Percentiles rank a stretch among this genome's conserved stretches.
phyloP scores from a whole-genome alignment of 495 filamentous ascomycete species.

The Penicillium antarcticum region DNA sequence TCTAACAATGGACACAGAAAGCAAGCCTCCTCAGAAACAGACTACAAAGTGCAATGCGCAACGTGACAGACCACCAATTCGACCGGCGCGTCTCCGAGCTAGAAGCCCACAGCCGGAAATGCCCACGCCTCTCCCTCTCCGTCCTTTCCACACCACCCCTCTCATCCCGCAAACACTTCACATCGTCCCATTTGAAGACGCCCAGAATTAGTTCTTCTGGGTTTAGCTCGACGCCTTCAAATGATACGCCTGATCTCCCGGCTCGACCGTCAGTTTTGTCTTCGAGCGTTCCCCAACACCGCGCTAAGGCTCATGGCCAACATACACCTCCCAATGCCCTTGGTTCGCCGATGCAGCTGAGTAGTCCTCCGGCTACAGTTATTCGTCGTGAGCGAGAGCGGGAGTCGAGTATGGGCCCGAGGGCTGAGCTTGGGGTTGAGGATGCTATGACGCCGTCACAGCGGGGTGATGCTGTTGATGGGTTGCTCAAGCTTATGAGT shows the following conservation, averaged over 20 bases:
- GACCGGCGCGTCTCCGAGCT: conserved; percentile 45
- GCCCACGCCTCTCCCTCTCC: conserved; percentile 30
- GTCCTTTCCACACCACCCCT: conserved; percentile 15
- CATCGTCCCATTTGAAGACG: conserved; percentile 21
- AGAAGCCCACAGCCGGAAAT: conserved; percentile 44
- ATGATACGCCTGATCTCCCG: conserved; percentile 23
- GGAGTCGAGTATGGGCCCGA: conserved; percentile 7
- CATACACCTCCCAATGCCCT: conserved; percentile 17
- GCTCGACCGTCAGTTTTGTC: conserved; percentile 9
- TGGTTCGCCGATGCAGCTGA: conserved; percentile 37
- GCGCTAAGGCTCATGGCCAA: conserved; percentile 25
- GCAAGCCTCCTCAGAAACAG: conserved; percentile 40
- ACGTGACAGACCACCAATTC: conserved; percentile 38
- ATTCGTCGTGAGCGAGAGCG: conserved; percentile 12
- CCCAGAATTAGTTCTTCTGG: conserved; percentile 20
- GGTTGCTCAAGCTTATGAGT: conserved; percentile 40
- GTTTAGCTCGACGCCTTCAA: conserved; percentile 17
- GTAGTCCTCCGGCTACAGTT: conserved; percentile 34
- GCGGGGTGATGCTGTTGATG: conserved; percentile 40
- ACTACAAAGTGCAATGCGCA: conserved; percentile 45
- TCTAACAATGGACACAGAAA: conserved; percentile 31
- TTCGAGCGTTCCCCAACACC: conserved; percentile 6
- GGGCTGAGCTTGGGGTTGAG: conserved; percentile 7
- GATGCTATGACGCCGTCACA: conserved; percentile 27
- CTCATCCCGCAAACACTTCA: conserved; percentile 17